Evolutionary conservation across 495 filamentous ascomycete species (phyloP).

Genomic region (Talaromyces ruber): DNA sequence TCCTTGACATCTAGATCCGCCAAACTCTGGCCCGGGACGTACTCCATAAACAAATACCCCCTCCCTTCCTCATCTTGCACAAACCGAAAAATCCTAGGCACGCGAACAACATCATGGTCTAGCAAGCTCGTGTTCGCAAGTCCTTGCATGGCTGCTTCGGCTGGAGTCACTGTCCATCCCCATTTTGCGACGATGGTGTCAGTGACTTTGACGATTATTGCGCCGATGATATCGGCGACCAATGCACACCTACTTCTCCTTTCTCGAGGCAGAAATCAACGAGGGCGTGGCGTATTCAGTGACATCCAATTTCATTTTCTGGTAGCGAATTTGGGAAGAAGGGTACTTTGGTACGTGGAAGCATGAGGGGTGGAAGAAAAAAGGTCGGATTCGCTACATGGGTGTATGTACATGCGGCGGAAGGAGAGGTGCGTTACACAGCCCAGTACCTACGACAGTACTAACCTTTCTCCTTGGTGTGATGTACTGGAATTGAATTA

Average conservation of each 20-base stretch:
- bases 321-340: not conserved
- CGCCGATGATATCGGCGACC: not conserved
- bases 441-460: too few relatives aligned
- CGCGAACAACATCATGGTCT: constrained; percentile 4
- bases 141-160: constrained; percentile 9
- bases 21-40: constrained; percentile 3
- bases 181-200: constrained; percentile 7
- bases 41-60: constrained; percentile 8
- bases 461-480: too few relatives aligned
- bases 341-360: not conserved
- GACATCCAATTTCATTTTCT: not conserved
- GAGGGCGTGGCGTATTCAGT: not conserved
- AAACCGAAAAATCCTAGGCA: constrained; percentile 3
- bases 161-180: constrained; percentile 7
- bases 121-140: constrained; percentile 1
- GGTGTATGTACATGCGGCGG: too few relatives aligned
- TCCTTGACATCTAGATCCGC: not conserved
- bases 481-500: not conserved
- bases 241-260: not conserved
- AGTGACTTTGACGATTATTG: constrained; percentile 8
- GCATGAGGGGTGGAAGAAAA: not conserved
- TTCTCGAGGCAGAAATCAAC: not conserved
- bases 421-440: too few relatives aligned
- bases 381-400: not conserved
- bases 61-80: not conserved